A percentile compares a stretch with the other conserved stretches of the same genome.
phyloP scores from a whole-genome alignment of 305 asterid species.

The Caryopteris hybrid region DNA sequence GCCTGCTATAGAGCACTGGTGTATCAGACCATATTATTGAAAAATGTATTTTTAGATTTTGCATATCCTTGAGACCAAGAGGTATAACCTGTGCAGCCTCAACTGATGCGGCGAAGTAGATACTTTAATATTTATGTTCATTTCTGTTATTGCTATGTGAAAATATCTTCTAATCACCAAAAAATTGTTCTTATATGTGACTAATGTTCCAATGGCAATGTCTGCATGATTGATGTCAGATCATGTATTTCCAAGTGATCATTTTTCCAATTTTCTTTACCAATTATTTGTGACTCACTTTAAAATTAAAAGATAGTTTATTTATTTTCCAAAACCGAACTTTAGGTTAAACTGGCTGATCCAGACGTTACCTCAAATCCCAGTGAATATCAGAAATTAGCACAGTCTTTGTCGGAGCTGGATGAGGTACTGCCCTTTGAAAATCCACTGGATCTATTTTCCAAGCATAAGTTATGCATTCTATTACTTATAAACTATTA shows the following conservation, averaged over 20 bases:
- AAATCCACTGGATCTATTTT: neutral
- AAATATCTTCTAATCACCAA: neutral
- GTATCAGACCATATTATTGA: too few relatives aligned
- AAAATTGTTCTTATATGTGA: neutral
- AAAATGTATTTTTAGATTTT: neutral
- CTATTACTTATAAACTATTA: neutral
- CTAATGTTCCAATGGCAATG: neutral
- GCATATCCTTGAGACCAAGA: neutral
- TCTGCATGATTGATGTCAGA: neutral
- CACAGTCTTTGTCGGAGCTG: slow-evolving; percentile 89
- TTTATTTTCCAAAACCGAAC: slow-evolving; percentile 14
- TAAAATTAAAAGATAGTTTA: neutral
- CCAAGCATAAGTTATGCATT: neutral
- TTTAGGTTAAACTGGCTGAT: slow-evolving; percentile 82
- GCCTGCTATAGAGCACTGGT: too few relatives aligned
- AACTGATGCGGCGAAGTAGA: slow-evolving; percentile 2
- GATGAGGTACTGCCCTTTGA: slow-evolving; percentile 60
- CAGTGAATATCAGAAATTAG: slow-evolving; percentile 83
- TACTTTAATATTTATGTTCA: neutral
- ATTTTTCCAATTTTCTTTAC: neutral
- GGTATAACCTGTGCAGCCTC: neutral
- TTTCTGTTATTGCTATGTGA: neutral
- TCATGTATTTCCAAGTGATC: slow-evolving; percentile 6
- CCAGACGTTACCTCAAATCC: slow-evolving; percentile 91
- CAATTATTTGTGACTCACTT: slow-evolving; percentile 1